A percentile compares a stretch with the other conserved stretches of the same genome.
Conservation (phyloP, 108 stramenopile species). For the Parietichytrium sp. region DNA sequence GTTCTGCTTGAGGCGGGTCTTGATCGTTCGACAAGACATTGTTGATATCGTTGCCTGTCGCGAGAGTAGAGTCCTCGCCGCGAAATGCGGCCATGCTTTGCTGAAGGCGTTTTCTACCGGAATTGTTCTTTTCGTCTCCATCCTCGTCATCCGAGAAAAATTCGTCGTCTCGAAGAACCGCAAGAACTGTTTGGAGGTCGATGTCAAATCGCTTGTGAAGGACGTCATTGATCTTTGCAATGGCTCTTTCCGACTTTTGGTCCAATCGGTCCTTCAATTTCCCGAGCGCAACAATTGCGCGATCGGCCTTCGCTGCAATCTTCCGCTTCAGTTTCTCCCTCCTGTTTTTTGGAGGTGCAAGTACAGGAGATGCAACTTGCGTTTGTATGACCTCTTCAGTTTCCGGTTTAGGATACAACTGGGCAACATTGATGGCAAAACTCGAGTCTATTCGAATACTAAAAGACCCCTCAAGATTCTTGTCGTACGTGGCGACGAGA, state of each 20-base stretch:
- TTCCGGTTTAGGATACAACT: background rate
- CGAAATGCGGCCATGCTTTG: background rate
- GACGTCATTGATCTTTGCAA: background rate
- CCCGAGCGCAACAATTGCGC: background rate
- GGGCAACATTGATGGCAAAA: background rate
- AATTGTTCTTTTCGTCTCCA: background rate
- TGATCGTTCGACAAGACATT: too few relatives aligned
- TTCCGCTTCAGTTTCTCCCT: background rate
- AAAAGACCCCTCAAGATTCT: background rate
- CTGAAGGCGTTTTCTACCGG: background rate
- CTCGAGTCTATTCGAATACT: background rate
- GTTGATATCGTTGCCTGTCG: too few relatives aligned
- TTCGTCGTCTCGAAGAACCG: background rate
- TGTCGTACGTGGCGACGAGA: background rate
- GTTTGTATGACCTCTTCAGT: background rate
- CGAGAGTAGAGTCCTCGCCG: too few relatives aligned
- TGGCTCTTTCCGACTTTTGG: background rate
- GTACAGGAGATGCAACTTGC: background rate
- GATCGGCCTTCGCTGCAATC: background rate
- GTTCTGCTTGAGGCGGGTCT: too few relatives aligned
- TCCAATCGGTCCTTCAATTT: background rate
- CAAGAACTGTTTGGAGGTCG: background rate
- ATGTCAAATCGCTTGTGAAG: background rate
- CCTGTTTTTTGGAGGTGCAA: background rate
- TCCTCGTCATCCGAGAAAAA: background rate